Evolutionary conservation across 176 grass and related monocot genomes (phyloP).

Genomic region (Areca catechu): DNA sequence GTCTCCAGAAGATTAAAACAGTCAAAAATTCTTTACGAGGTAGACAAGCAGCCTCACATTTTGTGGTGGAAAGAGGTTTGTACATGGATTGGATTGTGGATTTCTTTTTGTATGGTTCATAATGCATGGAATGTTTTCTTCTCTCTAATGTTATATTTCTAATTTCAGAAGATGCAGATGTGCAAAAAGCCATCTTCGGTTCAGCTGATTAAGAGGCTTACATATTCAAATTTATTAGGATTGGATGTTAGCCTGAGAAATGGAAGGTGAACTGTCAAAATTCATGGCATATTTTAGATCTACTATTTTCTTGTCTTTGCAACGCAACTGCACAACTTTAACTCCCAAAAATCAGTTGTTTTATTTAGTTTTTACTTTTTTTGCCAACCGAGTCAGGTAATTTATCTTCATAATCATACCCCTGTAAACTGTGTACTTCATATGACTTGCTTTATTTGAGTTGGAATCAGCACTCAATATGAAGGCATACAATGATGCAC

Average conservation of each 20-base stretch:
- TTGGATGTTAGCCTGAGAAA: slow-evolving; percentile 75
- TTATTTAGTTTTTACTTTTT: too few relatives aligned
- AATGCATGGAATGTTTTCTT: background rate
- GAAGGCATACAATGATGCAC: too few relatives aligned
- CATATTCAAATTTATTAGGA: slow-evolving; percentile 82
- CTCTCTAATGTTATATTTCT: slow-evolving; percentile 10
- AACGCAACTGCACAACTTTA: too few relatives aligned
- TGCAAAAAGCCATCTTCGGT: slow-evolving; percentile 77
- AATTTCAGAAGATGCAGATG: slow-evolving; percentile 64
- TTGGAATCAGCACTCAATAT: too few relatives aligned
- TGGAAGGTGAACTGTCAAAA: slow-evolving; percentile 51
- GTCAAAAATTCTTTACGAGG: slow-evolving; percentile 35
- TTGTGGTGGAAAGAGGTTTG: slow-evolving; percentile 95
- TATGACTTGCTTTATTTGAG: too few relatives aligned
- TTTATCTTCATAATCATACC: too few relatives aligned
- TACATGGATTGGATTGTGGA: slow-evolving; percentile 9
- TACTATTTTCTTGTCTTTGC: too few relatives aligned
- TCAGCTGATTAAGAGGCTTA: slow-evolving; percentile 69
- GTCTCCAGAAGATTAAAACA: slow-evolving; percentile 41
- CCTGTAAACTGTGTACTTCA: too few relatives aligned
- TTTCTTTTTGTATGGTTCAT: slow-evolving; percentile 1
- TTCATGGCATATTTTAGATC: too few relatives aligned
- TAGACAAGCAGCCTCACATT: slow-evolving; percentile 53
- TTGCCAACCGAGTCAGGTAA: too few relatives aligned
- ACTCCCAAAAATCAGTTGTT: too few relatives aligned